These are phyloP conservation scores for Aureobasidium sp. DNA, from an alignment of 2,329 filamentous ascomycete species.

Conservation along the genomic window DNA sequence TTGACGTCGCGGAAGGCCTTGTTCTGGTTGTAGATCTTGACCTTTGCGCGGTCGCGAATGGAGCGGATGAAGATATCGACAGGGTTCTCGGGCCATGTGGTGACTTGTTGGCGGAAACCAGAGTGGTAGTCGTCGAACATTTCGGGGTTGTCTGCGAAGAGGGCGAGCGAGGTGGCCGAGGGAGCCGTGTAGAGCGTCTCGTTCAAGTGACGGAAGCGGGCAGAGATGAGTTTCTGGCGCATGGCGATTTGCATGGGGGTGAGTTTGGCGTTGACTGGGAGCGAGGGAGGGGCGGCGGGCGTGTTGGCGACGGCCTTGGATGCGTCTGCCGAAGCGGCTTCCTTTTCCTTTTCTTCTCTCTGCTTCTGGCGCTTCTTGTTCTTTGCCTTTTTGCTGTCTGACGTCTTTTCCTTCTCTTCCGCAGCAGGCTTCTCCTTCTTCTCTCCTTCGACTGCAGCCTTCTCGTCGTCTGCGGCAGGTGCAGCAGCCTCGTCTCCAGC, in stretches of 20 bases:
- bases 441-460: constrained; percentile 17
- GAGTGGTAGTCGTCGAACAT: constrained; percentile 96
- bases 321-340: constrained; percentile 31
- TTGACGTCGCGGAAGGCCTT: constrained; percentile 27
- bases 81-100: constrained; percentile 93
- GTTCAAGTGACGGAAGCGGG: constrained; percentile 94
- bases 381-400: constrained; percentile 21
- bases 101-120: constrained; percentile 90
- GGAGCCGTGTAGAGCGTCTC: constrained; percentile 92
- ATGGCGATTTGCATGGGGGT: constrained; percentile 91
- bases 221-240: constrained; percentile 88
- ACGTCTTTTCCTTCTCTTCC: constrained; percentile 26
- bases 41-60: constrained; percentile 58
- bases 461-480: constrained; percentile 20
- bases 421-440: constrained; percentile 26
- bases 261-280: constrained; percentile 49
- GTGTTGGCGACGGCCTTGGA: constrained; percentile 20
- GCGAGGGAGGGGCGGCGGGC: constrained; percentile 21
- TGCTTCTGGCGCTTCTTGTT: constrained; percentile 16
- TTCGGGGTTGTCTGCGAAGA: constrained; percentile 78
- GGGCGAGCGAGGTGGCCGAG: constrained; percentile 68
- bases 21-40: constrained; percentile 32
- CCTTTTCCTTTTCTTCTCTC: constrained; percentile 13
- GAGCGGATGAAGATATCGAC: constrained; percentile 75
- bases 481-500: constrained; percentile 2